phyloP scores from a whole-genome alignment of 2,329 filamentous ascomycete species.

The Pestalotiopsis sp. region DNA sequence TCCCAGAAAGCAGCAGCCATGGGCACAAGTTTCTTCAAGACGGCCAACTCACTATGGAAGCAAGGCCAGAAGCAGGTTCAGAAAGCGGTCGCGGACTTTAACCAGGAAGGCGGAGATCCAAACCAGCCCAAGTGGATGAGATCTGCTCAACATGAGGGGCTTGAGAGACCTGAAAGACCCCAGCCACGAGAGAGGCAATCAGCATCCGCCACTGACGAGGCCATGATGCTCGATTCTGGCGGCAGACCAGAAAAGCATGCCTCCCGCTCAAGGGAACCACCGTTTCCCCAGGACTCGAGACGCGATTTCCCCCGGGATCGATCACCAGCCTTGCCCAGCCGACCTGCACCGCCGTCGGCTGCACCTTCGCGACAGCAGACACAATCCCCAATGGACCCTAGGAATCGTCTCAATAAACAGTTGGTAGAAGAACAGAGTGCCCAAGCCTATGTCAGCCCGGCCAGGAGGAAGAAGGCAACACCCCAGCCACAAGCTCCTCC shows the following conservation, averaged over 20 bases:
- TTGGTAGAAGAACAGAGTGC: slow-evolving; percentile 78
- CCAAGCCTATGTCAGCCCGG: slow-evolving; percentile 86
- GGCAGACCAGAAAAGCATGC: slow-evolving; percentile 52
- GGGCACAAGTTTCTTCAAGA: slow-evolving; percentile 85
- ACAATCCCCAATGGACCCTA: slow-evolving; percentile 50
- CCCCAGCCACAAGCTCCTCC: slow-evolving; percentile 47
- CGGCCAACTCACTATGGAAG: slow-evolving; percentile 94
- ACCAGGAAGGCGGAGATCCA: slow-evolving; percentile 70
- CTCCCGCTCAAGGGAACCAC: slow-evolving; percentile 28
- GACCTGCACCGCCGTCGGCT: slow-evolving; percentile 43
- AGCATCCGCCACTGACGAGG: slow-evolving; percentile 66
- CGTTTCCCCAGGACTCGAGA: slow-evolving; percentile 16
- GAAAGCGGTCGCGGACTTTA: slow-evolving; percentile 87
- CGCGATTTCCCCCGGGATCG: slow-evolving; percentile 43
- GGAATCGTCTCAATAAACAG: slow-evolving; percentile 69
- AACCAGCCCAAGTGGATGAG: slow-evolving; percentile 96
- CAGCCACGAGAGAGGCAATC: slow-evolving; percentile 35
- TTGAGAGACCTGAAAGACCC: slow-evolving; percentile 3
- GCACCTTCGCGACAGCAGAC: slow-evolving; percentile 64
- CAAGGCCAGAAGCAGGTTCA: slow-evolving; percentile 90
- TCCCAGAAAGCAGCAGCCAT: slow-evolving; percentile 81
- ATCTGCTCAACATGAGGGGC: slow-evolving; percentile 59
- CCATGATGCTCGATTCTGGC: slow-evolving; percentile 76
- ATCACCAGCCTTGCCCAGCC: slow-evolving; percentile 49
- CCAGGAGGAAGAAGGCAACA: slow-evolving; percentile 72